These are phyloP conservation scores for Plasmodium ovale DNA, from an alignment of 169 alveolate species.

Conservation along the genomic window DNA sequence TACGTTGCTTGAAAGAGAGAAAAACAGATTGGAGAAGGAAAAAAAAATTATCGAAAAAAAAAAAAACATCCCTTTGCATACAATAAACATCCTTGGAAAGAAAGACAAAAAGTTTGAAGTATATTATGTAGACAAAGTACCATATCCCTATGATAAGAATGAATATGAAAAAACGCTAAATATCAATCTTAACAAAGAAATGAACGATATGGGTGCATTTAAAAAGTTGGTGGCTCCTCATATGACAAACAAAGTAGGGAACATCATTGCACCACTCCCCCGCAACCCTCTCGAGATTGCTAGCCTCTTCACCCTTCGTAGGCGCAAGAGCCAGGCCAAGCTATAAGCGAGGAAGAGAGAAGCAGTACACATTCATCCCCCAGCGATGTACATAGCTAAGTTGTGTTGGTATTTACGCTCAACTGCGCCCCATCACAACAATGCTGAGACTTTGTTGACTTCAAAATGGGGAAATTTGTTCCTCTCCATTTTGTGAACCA, in stretches of 20 bases:
- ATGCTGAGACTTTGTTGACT: too few relatives aligned
- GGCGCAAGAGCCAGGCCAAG: conserved; percentile 19
- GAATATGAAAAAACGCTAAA: conserved; percentile 49
- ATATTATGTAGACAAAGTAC: conserved; percentile 51
- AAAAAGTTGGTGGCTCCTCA: conserved; percentile 33
- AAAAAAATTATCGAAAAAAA: conserved; percentile 49
- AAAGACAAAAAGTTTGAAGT: conserved; percentile 55
- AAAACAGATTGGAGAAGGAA: conserved; percentile 31
- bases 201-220: conserved; percentile 24
- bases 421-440: too few relatives aligned
- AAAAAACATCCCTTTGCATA: conserved; percentile 57
- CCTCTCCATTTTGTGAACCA: too few relatives aligned
- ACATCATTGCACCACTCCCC: conserved; percentile 33
- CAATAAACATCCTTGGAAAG: conserved; percentile 16
- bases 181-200: conserved; percentile 52
- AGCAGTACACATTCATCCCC: too few relatives aligned
- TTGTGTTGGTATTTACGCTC: too few relatives aligned
- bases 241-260: conserved; percentile 34
- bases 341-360: too few relatives aligned
- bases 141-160: conserved; percentile 26
- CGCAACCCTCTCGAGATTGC: conserved; percentile 49
- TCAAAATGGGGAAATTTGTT: too few relatives aligned
- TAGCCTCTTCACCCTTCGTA: conserved; percentile 17
- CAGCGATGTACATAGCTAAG: too few relatives aligned
- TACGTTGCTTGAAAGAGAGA: conserved; percentile 42